Evolutionary conservation across 2,329 filamentous ascomycete species (phyloP).

Genomic region (Fusarium sp.): DNA sequence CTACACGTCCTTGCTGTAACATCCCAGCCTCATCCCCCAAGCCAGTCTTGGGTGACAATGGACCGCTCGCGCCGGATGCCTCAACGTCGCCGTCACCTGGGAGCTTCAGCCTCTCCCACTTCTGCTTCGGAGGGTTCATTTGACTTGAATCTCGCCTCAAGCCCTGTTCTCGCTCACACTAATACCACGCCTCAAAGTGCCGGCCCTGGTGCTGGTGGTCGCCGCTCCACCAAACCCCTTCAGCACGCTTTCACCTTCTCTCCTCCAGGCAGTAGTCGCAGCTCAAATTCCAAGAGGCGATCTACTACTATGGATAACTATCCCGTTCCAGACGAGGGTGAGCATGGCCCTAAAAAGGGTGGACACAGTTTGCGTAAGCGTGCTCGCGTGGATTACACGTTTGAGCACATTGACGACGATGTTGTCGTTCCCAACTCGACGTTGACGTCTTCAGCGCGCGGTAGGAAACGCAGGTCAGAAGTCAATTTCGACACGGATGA

Average conservation of each 20-base stretch:
- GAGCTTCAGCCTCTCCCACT: slow-evolving; percentile 48
- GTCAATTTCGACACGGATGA: slow-evolving; percentile 49
- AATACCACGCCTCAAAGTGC: slow-evolving; percentile 47
- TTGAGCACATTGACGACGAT: slow-evolving; percentile 63
- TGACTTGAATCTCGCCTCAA: slow-evolving; percentile 46
- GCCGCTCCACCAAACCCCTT: slow-evolving; percentile 49
- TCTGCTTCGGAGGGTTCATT: slow-evolving; percentile 47
- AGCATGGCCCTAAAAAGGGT: slow-evolving; percentile 62
- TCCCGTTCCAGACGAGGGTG: slow-evolving; percentile 55
- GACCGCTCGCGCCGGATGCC: slow-evolving; percentile 51
- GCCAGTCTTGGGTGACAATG: slow-evolving; percentile 48
- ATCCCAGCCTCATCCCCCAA: slow-evolving; percentile 39
- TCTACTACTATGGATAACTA: slow-evolving; percentile 55
- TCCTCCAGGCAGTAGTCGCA: slow-evolving; percentile 45
- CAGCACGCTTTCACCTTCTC: slow-evolving; percentile 52
- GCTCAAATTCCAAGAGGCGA: slow-evolving; percentile 52
- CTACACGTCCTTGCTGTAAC: slow-evolving; percentile 44
- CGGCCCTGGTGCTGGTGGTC: slow-evolving; percentile 26
- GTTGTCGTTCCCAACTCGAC: slow-evolving; percentile 49
- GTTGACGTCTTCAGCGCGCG: slow-evolving; percentile 47
- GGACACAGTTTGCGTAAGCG: slow-evolving; percentile 67
- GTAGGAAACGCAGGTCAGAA: slow-evolving; percentile 51
- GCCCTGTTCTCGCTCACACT: slow-evolving; percentile 47
- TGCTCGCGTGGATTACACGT: slow-evolving; percentile 65
- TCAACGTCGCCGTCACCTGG: slow-evolving; percentile 47